Percentiles rank a stretch among this genome's conserved stretches.
phyloP scores from a whole-genome alignment of 208 protist genomes.

The Leishmania guyanensis region DNA sequence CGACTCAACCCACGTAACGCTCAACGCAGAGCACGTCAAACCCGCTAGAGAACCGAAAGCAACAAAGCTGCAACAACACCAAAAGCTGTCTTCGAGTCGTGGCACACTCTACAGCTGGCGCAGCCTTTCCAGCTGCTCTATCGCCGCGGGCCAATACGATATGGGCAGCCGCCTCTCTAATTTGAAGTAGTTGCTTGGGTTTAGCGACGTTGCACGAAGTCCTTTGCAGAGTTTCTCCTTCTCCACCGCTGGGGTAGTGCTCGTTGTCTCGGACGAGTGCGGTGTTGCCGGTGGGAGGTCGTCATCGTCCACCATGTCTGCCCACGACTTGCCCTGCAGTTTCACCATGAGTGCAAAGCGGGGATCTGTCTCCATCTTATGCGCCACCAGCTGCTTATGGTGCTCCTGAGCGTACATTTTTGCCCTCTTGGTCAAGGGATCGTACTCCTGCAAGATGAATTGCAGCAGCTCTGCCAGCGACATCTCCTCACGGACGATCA shows the following conservation, averaged over 20 bases:
- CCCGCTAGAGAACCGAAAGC: not conserved
- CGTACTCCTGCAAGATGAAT: slow-evolving; percentile 77
- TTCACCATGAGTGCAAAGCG: slow-evolving; percentile 35
- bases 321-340: slow-evolving; percentile 47
- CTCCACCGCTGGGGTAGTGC: slow-evolving; percentile 52
- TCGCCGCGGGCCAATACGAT: slow-evolving; percentile 69
- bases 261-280: slow-evolving; percentile 33
- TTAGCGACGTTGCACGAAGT: slow-evolving; percentile 39
- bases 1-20: not conserved
- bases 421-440: slow-evolving; percentile 69
- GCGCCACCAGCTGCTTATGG: slow-evolving; percentile 48
- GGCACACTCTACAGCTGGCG: slow-evolving; percentile 13
- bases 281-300: slow-evolving; percentile 14
- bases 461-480: slow-evolving; percentile 51
- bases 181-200: slow-evolving; percentile 50
- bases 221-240: slow-evolving; percentile 75
- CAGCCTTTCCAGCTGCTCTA: slow-evolving; percentile 55
- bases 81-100: not conserved
- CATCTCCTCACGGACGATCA: slow-evolving; percentile 72
- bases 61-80: not conserved
- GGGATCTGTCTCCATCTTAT: slow-evolving; percentile 39
- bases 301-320: slow-evolving; percentile 53
- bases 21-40: not conserved
- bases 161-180: slow-evolving; percentile 75
- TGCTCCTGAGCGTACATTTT: slow-evolving; percentile 67